A percentile compares a stretch with the other conserved stretches of the same genome.
phyloP scores from a whole-genome alignment of 2,329 filamentous ascomycete genomes.

The Hymenoscyphus repandus region DNA sequence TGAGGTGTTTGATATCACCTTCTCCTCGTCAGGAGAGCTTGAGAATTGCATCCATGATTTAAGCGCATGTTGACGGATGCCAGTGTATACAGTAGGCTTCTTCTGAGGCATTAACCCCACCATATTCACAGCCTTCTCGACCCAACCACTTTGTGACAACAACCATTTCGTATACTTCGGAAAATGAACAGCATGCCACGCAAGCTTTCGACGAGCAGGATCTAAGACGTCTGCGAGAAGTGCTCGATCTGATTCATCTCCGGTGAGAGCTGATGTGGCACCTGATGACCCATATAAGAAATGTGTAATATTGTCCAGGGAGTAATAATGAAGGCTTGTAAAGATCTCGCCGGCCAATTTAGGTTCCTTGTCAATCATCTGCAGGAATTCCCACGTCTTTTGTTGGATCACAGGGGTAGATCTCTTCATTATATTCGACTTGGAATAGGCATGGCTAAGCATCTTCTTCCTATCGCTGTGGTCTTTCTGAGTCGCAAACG shows the following conservation, averaged over 20 bases:
- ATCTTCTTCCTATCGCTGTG: conserved; percentile 49
- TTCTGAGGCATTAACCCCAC: conserved; percentile 42
- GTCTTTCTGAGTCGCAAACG: conserved; percentile 38
- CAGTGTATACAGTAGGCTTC: conserved; percentile 46
- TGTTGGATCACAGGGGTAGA: conserved; percentile 32
- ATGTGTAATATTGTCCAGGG: conserved; percentile 46
- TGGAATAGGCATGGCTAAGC: conserved; percentile 47
- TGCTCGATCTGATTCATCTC: conserved; percentile 33
- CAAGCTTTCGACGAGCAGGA: conserved; percentile 38
- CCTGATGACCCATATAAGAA: conserved; percentile 45
- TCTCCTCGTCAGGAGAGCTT: neutral
- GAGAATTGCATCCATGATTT: conserved; percentile 24
- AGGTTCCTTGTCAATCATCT: conserved; percentile 35
- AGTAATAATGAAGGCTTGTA: conserved; percentile 45
- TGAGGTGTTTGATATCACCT: conserved; percentile 14
- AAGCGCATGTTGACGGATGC: conserved; percentile 40
- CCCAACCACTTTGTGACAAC: conserved; percentile 36
- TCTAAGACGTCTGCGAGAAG: conserved; percentile 45
- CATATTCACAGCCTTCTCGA: conserved; percentile 31
- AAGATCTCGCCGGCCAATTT: conserved; percentile 40
- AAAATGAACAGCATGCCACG: conserved; percentile 46
- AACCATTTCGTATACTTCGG: conserved; percentile 43
- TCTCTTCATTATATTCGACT: conserved; percentile 38
- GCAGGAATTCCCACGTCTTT: conserved; percentile 37
- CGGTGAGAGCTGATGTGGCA: conserved; percentile 39